A percentile compares a stretch with the other conserved stretches of the same genome.
Evolutionary conservation across 768 basidiomycete genomes (phyloP).

Genomic region (Fomitopsis pulvina): DNA sequence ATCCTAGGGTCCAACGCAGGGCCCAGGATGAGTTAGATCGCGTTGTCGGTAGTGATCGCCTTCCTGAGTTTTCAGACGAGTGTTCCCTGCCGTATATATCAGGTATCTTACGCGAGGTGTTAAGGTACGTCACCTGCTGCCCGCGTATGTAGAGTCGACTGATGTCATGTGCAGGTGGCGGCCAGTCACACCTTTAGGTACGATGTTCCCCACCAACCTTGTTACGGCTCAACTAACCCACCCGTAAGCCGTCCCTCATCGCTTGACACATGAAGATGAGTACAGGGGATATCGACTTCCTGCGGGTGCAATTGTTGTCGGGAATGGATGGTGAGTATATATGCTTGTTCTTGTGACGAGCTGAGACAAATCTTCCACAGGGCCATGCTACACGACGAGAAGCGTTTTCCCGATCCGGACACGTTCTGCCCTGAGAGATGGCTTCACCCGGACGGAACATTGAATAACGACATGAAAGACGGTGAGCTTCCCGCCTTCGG

Average conservation of each 20-base stretch:
- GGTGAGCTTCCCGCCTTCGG: slow-evolving; percentile 14
- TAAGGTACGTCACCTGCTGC: slow-evolving; percentile 8
- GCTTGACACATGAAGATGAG: slow-evolving; percentile 15
- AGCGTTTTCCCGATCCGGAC: slow-evolving; percentile 24
- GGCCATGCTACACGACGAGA: slow-evolving; percentile 44
- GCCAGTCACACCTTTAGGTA: slow-evolving; percentile 14
- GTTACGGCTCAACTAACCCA: background rate
- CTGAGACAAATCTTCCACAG: background rate
- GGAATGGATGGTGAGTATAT: slow-evolving; percentile 8
- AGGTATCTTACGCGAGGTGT: slow-evolving; percentile 29
- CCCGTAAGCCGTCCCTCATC: slow-evolving; percentile 15
- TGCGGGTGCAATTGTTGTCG: slow-evolving; percentile 13
- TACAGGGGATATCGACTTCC: slow-evolving; percentile 13
- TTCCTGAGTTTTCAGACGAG: slow-evolving; percentile 24
- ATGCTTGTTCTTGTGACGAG: background rate
- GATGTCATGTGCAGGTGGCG: slow-evolving; percentile 9
- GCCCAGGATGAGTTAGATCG: slow-evolving; percentile 34
- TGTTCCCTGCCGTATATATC: slow-evolving; percentile 22
- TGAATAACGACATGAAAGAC: slow-evolving; percentile 10
- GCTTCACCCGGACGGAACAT: slow-evolving; percentile 13
- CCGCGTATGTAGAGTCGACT: background rate
- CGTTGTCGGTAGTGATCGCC: slow-evolving; percentile 27
- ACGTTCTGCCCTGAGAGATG: slow-evolving; percentile 21
- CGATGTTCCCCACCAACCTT: background rate
- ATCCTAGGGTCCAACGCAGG: slow-evolving; percentile 25